Conservation (phyloP, 2,329 filamentous ascomycete species). For the Ophiostoma ulmi region DNA sequence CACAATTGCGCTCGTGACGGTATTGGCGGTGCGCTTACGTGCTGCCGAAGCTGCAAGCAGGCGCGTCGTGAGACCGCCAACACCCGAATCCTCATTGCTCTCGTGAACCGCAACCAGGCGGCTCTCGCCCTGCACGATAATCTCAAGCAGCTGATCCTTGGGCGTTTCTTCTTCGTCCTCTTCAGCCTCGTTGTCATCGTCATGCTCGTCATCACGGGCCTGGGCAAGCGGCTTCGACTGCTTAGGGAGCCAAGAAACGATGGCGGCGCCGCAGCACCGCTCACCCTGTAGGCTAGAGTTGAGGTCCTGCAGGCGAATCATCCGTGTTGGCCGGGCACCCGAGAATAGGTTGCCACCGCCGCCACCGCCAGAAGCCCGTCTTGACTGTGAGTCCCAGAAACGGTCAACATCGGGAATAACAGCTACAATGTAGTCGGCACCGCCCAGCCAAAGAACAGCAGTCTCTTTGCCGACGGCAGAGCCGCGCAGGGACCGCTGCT, state of each 20-base stretch:
- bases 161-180: slow-evolving; percentile 26
- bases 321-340: slow-evolving; percentile 50
- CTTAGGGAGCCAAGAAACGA: slow-evolving; percentile 38
- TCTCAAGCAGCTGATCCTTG: slow-evolving; percentile 41
- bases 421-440: slow-evolving; percentile 50
- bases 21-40: slow-evolving; percentile 34
- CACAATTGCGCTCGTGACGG: slow-evolving; percentile 46
- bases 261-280: slow-evolving; percentile 48
- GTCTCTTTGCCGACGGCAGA: slow-evolving; percentile 48
- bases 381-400: slow-evolving; percentile 57
- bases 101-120: slow-evolving; percentile 52
- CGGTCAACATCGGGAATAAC: slow-evolving; percentile 51
- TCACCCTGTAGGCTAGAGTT: slow-evolving; percentile 53
- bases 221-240: slow-evolving; percentile 24
- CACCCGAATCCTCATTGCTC: slow-evolving; percentile 37
- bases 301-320: slow-evolving; percentile 52
- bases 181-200: slow-evolving; percentile 27
- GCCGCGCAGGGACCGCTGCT: slow-evolving; percentile 41
- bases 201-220: slow-evolving; percentile 23
- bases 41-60: slow-evolving; percentile 29
- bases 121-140: slow-evolving; percentile 52
- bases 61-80: slow-evolving; percentile 36
- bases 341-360: slow-evolving; percentile 48
- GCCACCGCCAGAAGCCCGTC: slow-evolving; percentile 43
- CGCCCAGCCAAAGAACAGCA: slow-evolving; percentile 53